Evolutionary conservation across 2,329 filamentous ascomycete species (phyloP), one percentile per base, ranked within the genome.

Genomic region (Diaporthe sp.): DNA sequence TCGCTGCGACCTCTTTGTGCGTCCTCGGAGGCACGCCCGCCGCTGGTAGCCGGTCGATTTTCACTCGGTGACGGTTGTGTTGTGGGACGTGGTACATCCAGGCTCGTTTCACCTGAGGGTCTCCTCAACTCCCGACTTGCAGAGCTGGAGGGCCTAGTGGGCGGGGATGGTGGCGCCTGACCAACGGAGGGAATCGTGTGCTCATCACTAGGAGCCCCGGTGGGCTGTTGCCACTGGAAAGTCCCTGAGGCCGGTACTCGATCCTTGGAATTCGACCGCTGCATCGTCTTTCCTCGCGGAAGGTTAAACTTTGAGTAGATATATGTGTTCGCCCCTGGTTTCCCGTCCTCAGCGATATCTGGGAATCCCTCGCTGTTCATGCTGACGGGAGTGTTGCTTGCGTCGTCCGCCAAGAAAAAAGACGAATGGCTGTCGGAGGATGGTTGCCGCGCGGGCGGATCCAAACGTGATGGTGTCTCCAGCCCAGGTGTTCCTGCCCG

Each of bases 271-370:
- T 93, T 93, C 53, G 91, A 89, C 75, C 95, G 89, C 77, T 97
- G 93, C 9, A 97, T 84, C 46, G 90, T 89, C 82, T 97, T 94
- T 19, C 96, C 96, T 77, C 96, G 91, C 1, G 97, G 96, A 42
- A 98, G 87, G 1, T 91, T 87, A 81, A 95, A 98, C 76, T 94
- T 97, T 10, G 95, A 93, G 82, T 98, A 97, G 22, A 94, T 94
- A 82, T 98, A 98, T 0, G 95, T 95, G 0, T 93, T 89, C 3
- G 92, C 90, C 1, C 88, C 88, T 10, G 86, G 85, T 77, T 80
- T 86, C 22, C 79, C 83, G 7, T 90, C 84, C 9, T 90, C 90
- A 58, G 83, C 80, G 74, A 87, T 84, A 44, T 93, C 91, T 10
- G 89, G 86, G 80, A 93, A 94, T 10, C 89, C 90, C 74, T 94